Conservation (phyloP, 805 yeast species). For the Candida verbasci region DNA sequence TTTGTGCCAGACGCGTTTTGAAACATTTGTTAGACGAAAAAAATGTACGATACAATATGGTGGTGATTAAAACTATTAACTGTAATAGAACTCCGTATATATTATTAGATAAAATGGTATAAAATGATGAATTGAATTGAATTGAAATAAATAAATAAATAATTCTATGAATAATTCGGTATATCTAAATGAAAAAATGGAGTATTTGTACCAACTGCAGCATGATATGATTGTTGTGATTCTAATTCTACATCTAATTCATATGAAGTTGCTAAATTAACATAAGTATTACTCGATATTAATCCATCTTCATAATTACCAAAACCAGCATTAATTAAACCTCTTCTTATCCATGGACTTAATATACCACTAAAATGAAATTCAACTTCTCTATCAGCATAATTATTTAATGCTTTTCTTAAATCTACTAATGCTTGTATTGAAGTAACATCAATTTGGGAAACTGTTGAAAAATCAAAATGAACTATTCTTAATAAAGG, state of each 20-base stretch:
- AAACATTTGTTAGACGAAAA: background rate
- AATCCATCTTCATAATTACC: conserved; percentile 50
- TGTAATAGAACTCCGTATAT: no score
- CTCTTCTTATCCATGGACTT: conserved; percentile 83
- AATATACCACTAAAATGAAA: conserved; percentile 83
- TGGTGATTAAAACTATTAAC: no score
- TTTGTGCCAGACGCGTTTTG: background rate
- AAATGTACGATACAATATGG: no score
- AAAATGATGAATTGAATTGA: no score
- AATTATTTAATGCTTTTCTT: conserved; percentile 63
- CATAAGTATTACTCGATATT: conserved; percentile 36
- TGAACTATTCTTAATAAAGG: conserved; percentile 71
- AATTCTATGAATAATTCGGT: conserved; percentile 43
- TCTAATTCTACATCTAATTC: conserved; percentile 22
- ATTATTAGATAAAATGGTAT: no score
- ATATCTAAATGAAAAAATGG: conserved; percentile 79
- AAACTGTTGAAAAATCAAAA: conserved; percentile 75
- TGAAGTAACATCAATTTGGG: conserved; percentile 75
- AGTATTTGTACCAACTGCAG: conserved; percentile 60
- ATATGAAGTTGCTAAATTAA: conserved; percentile 29
- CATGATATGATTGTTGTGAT: conserved; percentile 35
- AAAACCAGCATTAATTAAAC: conserved; percentile 71
- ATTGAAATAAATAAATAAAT: no score
- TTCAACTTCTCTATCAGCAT: conserved; percentile 81
- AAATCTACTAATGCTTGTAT: conserved; percentile 75